A percentile compares a stretch with the other conserved stretches of the same genome.
These are phyloP conservation scores for Aspergillus alliaceus DNA, from an alignment of 2,329 filamentous ascomycete genomes.

Conservation along the genomic window DNA sequence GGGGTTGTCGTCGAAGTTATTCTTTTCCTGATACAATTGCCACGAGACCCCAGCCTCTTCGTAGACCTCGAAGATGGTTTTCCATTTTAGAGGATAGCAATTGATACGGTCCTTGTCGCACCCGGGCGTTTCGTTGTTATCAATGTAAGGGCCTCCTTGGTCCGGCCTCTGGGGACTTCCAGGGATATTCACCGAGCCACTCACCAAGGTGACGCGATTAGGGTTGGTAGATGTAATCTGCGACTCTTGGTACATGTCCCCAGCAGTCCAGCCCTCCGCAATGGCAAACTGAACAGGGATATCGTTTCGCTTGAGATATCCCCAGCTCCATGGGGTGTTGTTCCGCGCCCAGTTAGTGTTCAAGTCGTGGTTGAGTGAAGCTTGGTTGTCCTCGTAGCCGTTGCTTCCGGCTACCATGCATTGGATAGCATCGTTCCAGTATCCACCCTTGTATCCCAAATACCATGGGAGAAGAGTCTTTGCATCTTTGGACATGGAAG, in stretches of 20 bases:
- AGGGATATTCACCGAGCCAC: slow-evolving; percentile 54
- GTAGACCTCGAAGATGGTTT: slow-evolving; percentile 52
- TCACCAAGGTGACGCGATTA: slow-evolving; percentile 54
- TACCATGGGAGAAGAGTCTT: slow-evolving; percentile 55
- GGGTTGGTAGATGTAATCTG: slow-evolving; percentile 55
- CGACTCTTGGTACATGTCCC: slow-evolving; percentile 59
- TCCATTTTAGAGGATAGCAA: slow-evolving; percentile 57
- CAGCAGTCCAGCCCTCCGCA: slow-evolving; percentile 56
- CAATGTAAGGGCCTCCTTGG: slow-evolving; percentile 50
- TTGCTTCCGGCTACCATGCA: slow-evolving; percentile 56
- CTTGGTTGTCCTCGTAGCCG: slow-evolving; percentile 54
- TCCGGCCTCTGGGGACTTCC: slow-evolving; percentile 45
- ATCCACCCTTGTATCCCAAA: slow-evolving; percentile 55
- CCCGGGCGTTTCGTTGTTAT: slow-evolving; percentile 53
- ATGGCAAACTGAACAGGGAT: slow-evolving; percentile 57
- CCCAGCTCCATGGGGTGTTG: slow-evolving; percentile 56
- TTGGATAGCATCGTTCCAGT: slow-evolving; percentile 53
- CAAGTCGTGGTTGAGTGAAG: slow-evolving; percentile 50
- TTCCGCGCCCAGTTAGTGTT: slow-evolving; percentile 57
- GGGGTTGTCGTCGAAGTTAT: slow-evolving; percentile 58
- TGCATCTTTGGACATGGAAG: slow-evolving; percentile 41
- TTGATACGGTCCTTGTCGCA: slow-evolving; percentile 49
- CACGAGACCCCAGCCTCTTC: slow-evolving; percentile 51
- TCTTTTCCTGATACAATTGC: slow-evolving; percentile 52
- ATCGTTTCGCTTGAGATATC: slow-evolving; percentile 52